Evolutionary conservation across 306 rosid genomes (phyloP), one percentile per base, ranked within the genome.

Genomic region (Rosa multiflora): DNA sequence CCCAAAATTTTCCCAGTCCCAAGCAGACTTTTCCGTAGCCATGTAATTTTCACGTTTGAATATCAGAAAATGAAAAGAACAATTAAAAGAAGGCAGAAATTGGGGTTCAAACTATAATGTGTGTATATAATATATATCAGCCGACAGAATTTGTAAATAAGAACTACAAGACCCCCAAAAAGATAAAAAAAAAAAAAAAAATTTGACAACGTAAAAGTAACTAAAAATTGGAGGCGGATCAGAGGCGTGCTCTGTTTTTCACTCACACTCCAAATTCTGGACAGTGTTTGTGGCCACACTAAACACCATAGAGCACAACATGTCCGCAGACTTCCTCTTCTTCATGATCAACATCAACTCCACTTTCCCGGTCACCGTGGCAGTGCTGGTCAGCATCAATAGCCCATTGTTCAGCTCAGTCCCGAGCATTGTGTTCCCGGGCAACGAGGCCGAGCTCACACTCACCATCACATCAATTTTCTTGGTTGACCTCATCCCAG

Each of bases 231-330:
- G 51, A 40, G 72, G 29, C 18, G 20, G 71, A 68, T 11, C 72
- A 42, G 51, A n/a, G 35, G 53, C 23, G 13, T 10, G 32, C 29
- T 68, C 74, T 70, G 74, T 70, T 70, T 20, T 14, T 79, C 48
- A 70, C 32, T 21, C 2, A 61, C 80, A 81, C 9, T 56, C 26
- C 46, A 75, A 56, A 72, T 72, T 39, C 46, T 18, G 66, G 61
- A 80, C 18, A 12, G 43, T 35, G 7, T 42, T 73, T 17, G 66
- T 11, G 11, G 20, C 21, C 67, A 84, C 46, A 73, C 74, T 40
- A 67, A 84, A 37, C 77, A n/a, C 67, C 55, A 84, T 72, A 13
- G 80, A 37, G 63, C 87, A 80, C 21, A 47, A 6, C 87, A 84
- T 73, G 11, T 80, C 20, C 5, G 82, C 79, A 20, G 80, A 39